Percentiles rank a stretch among this genome's conserved stretches.
Evolutionary conservation across 2,329 filamentous ascomycete genomes (phyloP).

Genomic region (Coniella vitis): DNA sequence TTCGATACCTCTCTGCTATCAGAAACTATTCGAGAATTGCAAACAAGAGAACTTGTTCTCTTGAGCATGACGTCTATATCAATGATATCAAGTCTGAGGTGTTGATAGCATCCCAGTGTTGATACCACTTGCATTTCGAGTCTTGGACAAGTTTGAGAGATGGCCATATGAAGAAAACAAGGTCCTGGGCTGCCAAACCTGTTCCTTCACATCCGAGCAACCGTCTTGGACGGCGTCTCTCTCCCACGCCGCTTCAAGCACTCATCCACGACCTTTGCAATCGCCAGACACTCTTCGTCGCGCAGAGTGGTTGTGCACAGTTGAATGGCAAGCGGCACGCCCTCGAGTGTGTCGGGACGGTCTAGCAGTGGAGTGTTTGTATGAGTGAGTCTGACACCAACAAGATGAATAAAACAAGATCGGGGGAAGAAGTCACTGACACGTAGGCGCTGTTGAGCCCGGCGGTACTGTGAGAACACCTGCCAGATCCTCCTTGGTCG

Average conservation of each 20-base stretch:
- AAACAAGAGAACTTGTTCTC: not conserved
- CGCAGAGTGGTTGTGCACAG: slow-evolving; percentile 16
- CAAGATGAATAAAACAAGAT: not conserved
- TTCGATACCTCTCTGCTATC: not conserved
- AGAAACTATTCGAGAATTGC: not conserved
- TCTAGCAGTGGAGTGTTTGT: not conserved
- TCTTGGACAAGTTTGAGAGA: no score
- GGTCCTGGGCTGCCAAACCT: no score
- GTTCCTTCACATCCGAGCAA: no score
- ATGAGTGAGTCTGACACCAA: no score
- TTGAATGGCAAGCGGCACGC: slow-evolving; percentile 15
- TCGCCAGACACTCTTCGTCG: slow-evolving; percentile 17
- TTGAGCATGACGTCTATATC: no score
- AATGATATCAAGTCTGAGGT: no score
- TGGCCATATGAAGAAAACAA: no score
- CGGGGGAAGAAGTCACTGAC: not conserved
- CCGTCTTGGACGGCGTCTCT: no score
- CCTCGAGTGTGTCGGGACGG: slow-evolving; percentile 8
- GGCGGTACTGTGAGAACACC: slow-evolving; percentile 1
- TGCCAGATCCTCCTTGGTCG: not conserved
- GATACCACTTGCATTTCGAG: no score
- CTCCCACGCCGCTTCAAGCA: no score
- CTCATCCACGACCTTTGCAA: slow-evolving; percentile 13
- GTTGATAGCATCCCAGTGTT: no score
- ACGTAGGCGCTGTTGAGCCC: slow-evolving; percentile 8